These are phyloP conservation scores for Globisporangium viniferum DNA, from an alignment of 352 stramenopile species.

Conservation along the genomic window DNA sequence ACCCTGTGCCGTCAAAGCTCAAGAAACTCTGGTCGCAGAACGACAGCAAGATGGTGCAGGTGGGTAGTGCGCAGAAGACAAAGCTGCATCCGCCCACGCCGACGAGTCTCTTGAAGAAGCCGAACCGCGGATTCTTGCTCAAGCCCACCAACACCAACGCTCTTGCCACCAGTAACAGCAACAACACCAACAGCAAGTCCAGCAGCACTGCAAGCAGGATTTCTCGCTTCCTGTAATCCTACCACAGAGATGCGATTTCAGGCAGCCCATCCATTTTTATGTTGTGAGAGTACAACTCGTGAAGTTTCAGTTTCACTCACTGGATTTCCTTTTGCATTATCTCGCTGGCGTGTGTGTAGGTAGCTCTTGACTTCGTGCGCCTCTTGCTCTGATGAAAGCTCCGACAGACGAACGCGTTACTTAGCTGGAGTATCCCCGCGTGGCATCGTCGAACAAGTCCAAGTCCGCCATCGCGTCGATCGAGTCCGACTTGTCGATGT, in stretches of 20 bases:
- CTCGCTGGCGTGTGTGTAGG: not conserved
- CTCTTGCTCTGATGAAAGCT: not conserved
- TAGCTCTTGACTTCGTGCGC: not conserved
- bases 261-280: not conserved
- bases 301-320: not conserved
- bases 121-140: not conserved
- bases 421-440: constrained; percentile 2
- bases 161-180: not conserved
- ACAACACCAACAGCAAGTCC: not conserved
- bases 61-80: constrained; percentile 4
- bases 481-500: constrained; percentile 29
- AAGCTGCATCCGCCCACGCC: not conserved
- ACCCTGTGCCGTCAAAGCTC: constrained; percentile 10
- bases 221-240: constrained; percentile 1
- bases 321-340: constrained; percentile 2
- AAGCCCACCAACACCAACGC: not conserved
- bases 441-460: constrained; percentile 8
- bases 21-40: constrained; percentile 10
- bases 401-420: not conserved
- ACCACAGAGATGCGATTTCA: not conserved
- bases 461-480: constrained; percentile 13
- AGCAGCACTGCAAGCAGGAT: constrained; percentile 1
- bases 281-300: not conserved
- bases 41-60: constrained; percentile 7
- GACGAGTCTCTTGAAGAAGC: constrained; percentile 7